Evolutionary conservation across 2,329 filamentous ascomycete species (phyloP).

Genomic region (Penicillium sumatraense): DNA sequence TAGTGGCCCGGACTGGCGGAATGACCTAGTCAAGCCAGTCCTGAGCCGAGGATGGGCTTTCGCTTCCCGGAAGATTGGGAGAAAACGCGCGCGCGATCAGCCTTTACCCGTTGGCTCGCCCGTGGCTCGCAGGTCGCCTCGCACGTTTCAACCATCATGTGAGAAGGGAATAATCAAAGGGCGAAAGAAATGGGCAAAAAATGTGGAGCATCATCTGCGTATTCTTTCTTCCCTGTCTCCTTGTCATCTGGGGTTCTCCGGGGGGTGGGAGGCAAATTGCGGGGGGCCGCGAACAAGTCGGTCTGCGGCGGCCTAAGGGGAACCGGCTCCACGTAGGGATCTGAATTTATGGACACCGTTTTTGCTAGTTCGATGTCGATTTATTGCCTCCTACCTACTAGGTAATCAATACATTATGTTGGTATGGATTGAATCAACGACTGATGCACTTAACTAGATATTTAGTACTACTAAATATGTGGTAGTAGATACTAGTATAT

Average conservation of each 20-base stretch:
- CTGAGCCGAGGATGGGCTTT: constrained; percentile 8
- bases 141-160: constrained; percentile 38
- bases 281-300: constrained; percentile 8
- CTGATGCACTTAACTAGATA: no score
- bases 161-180: constrained; percentile 12
- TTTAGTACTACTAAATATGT: no score
- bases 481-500: no score
- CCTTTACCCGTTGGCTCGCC: not conserved
- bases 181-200: not conserved
- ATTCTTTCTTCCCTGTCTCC: constrained; percentile 5
- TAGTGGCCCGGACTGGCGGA: constrained; percentile 1
- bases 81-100: constrained; percentile 18
- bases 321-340: constrained; percentile 3
- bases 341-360: not conserved
- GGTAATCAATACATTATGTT: no score
- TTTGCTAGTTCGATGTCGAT: constrained; percentile 4
- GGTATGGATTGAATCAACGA: no score
- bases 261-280: constrained; percentile 8
- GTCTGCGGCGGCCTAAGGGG: not conserved
- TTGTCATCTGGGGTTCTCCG: constrained; percentile 17
- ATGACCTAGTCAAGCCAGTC: not conserved
- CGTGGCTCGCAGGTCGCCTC: constrained; percentile 22
- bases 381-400: not conserved
- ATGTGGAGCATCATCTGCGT: constrained; percentile 17
- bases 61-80: constrained; percentile 20